Evolutionary conservation across 1,284 basidiomycete species (phyloP).

Genomic region (Leccinum solheimii): DNA sequence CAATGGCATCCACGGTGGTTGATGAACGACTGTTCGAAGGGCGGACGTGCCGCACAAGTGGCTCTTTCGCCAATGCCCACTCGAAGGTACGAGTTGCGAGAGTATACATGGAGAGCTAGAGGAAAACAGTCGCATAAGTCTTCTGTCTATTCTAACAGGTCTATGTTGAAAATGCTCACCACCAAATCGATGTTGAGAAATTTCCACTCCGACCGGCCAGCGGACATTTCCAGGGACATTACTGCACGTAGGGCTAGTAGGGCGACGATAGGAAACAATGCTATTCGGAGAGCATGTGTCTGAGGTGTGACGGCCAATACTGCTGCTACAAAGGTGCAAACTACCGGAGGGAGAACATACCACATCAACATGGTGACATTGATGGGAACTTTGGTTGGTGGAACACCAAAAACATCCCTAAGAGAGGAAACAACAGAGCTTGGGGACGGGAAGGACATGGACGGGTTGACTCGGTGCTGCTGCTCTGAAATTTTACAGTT

Average conservation of each 20-base stretch:
- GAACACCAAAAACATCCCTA: not conserved
- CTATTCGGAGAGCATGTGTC: constrained; percentile 44
- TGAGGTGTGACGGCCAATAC: constrained; percentile 46
- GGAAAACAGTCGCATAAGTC: not conserved
- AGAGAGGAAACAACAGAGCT: not conserved
- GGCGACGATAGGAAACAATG: constrained; percentile 45
- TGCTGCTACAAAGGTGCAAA: constrained; percentile 51
- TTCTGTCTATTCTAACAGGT: not conserved
- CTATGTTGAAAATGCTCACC: not conserved
- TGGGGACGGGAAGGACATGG: not conserved
- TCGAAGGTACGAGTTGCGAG: constrained; percentile 16
- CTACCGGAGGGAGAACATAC: constrained; percentile 36
- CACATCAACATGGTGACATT: not conserved
- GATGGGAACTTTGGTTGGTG: not conserved
- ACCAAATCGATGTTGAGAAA: not conserved
- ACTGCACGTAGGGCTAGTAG: constrained; percentile 42
- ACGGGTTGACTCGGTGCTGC: not conserved
- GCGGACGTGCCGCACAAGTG: constrained; percentile 14
- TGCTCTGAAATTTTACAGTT: not conserved
- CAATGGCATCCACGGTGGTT: constrained; percentile 42
- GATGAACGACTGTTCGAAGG: constrained; percentile 10
- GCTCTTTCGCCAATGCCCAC: constrained; percentile 19
- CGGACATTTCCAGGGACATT: constrained; percentile 44
- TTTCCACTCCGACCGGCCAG: constrained; percentile 15
- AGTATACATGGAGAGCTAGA: constrained; percentile 23